Evolutionary conservation across 2,329 filamentous ascomycete genomes (phyloP).

Genomic region (Clarireedia paspali): DNA sequence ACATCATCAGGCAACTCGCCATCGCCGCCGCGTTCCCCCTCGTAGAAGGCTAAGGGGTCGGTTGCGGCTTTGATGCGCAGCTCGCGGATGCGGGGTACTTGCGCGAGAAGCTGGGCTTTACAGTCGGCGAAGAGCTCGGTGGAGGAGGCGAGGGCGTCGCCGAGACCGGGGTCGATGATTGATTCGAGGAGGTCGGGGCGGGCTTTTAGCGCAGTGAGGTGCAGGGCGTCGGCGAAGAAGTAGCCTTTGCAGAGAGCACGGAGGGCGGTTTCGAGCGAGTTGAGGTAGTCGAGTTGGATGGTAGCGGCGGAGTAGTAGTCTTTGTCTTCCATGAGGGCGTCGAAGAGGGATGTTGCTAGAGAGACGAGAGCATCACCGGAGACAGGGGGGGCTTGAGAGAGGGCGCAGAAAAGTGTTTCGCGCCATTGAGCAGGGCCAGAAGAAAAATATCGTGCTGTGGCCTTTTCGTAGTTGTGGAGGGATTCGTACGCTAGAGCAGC

Average conservation of each 20-base stretch:
- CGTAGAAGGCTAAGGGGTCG: slow-evolving; percentile 84
- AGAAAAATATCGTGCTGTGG: slow-evolving; percentile 75
- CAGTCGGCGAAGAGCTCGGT: slow-evolving; percentile 94
- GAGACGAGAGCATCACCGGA: slow-evolving; percentile 49
- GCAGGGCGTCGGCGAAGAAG: slow-evolving; percentile 82
- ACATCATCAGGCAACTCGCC: slow-evolving; percentile 83
- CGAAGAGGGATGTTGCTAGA: slow-evolving; percentile 68
- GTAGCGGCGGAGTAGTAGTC: slow-evolving; percentile 74
- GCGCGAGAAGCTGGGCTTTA: slow-evolving; percentile 73
- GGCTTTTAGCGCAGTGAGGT: slow-evolving; percentile 55
- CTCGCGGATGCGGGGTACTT: slow-evolving; percentile 79
- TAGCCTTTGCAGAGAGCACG: slow-evolving; percentile 81
- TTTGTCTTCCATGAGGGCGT: slow-evolving; percentile 74
- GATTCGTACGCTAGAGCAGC: slow-evolving; percentile 90
- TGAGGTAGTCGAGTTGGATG: slow-evolving; percentile 75
- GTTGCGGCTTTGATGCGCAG: slow-evolving; percentile 72
- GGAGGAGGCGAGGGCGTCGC: slow-evolving; percentile 71
- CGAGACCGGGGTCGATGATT: slow-evolving; percentile 70
- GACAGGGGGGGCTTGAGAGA: slow-evolving; percentile 55
- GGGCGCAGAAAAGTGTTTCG: slow-evolving; percentile 76
- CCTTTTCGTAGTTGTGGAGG: slow-evolving; percentile 63
- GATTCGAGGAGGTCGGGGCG: slow-evolving; percentile 53
- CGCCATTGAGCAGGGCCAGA: slow-evolving; percentile 76
- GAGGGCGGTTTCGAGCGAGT: slow-evolving; percentile 61
- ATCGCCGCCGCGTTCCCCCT: slow-evolving; percentile 59